phyloP scores from a whole-genome alignment of 495 filamentous ascomycete species.

The Parathielavia appendiculata region DNA sequence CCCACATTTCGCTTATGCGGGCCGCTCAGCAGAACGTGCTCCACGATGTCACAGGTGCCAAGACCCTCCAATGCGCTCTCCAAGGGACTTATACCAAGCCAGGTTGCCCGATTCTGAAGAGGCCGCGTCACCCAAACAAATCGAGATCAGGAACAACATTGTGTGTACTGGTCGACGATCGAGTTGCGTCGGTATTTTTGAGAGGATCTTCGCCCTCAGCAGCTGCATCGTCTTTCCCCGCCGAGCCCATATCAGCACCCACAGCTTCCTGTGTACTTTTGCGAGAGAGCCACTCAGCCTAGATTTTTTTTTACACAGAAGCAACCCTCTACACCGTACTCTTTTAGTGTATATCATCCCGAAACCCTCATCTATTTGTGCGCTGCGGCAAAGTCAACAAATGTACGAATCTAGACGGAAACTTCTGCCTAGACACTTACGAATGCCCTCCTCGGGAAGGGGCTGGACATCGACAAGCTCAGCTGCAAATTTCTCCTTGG shows the following conservation, averaged over 20 bases:
- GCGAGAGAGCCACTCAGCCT: background rate
- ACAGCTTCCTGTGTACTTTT: too few species aligned
- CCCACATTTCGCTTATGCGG: too few species aligned
- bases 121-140: background rate
- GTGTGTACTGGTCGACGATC: background rate
- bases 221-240: background rate
- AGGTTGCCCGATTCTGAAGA: background rate
- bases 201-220: background rate
- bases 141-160: background rate
- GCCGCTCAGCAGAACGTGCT: too few species aligned
- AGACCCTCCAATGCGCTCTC: background rate
- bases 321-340: background rate
- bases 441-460: conserved; percentile 61
- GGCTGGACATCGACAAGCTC: conserved; percentile 62
- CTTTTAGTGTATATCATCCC: conserved; percentile 2
- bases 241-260: background rate
- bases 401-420: background rate
- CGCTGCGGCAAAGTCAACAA: conserved; percentile 20
- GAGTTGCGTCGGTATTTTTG: background rate
- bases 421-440: conserved; percentile 40
- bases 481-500: conserved; percentile 53
- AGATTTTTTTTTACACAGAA: background rate
- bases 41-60: too few species aligned
- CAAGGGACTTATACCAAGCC: background rate
- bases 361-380: conserved; percentile 26